phyloP scores from a whole-genome alignment of 805 yeast species.

The Candida taoyuanica region DNA sequence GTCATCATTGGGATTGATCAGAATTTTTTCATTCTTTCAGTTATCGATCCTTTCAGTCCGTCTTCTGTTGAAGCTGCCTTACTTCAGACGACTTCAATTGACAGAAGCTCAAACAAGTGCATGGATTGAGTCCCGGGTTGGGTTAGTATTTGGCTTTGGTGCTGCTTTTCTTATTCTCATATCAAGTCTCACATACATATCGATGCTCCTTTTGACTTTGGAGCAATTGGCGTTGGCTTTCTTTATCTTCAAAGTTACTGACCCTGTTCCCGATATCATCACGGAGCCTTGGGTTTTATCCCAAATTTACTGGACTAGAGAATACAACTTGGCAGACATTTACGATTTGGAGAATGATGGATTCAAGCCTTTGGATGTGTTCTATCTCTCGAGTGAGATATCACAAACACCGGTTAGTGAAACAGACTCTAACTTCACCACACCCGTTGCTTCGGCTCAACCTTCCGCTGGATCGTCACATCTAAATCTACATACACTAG shows the following conservation, averaged over 20 bases:
- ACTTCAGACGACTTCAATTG: slow-evolving; percentile 17
- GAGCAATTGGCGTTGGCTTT: slow-evolving; percentile 18
- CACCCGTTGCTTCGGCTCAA: background rate
- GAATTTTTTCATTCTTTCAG: slow-evolving; percentile 5
- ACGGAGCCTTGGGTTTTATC: slow-evolving; percentile 18
- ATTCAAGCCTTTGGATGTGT: slow-evolving; percentile 14
- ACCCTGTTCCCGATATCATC: slow-evolving; percentile 17
- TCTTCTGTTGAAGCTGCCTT: slow-evolving; percentile 11
- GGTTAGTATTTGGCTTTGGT: slow-evolving; percentile 18
- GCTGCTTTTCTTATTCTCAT: slow-evolving; percentile 7
- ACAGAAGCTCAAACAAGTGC: slow-evolving; percentile 10
- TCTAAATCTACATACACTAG: background rate
- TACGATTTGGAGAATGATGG: slow-evolving; percentile 13
- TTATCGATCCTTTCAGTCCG: slow-evolving; percentile 10
- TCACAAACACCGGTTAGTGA: background rate
- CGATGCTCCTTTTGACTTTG: slow-evolving; percentile 12
- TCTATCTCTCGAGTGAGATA: slow-evolving; percentile 6
- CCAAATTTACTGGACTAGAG: slow-evolving; percentile 16
- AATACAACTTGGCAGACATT: slow-evolving; percentile 3
- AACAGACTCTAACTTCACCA: background rate
- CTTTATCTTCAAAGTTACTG: slow-evolving; percentile 14
- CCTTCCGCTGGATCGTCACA: background rate
- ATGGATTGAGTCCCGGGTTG: slow-evolving; percentile 22
- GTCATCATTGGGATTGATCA: slow-evolving; percentile 6
- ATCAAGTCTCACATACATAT: slow-evolving; percentile 8